Base-by-base conservation (phyloP, 331 rosid species). In the Rosa hybrid region DNA sequence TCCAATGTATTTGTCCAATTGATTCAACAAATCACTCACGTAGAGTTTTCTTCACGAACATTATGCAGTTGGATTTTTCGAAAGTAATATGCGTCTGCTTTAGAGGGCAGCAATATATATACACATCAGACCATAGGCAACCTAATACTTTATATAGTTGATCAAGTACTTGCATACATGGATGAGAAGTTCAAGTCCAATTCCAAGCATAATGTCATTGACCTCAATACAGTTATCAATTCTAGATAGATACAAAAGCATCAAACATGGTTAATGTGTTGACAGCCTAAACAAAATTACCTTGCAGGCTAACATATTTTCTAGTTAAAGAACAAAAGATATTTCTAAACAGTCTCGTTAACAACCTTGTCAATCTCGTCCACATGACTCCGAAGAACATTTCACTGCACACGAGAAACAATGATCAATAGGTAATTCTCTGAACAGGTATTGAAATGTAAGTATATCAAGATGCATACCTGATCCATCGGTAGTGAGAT, bases 401-500 rank as follows among this genome's bases (percentile, higher is more conserved):
- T 90, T 98, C 98, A 96, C 98, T 96, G 90, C 94, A 89, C 48
- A 85, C 77, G 44, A 65, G 70, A 41, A 23, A 4, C 7, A 62
- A 72, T 51, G 13, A 12, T 39, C 56, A 51, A 38, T 72, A 48
- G 74, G 85, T 59, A 72, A 27, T 8, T 51, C n/a, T 34, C 54
- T 16, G 12, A 63, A 8, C 48, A 9, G n/a, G 21, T 71, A 78
- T 8, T 11, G 72, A 21, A 34, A 41, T 57, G 39, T 42, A 63
- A 25, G 72, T 68, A 57, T 17, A 68, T 57, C 44, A 41, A 16
- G 67, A 53, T 34, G 68, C 75, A 27, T 80, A 95, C 99, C 97
- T 96, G 98, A 77, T 96, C 99, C 93, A 89, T 86, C 81, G 86
- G 75, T 86, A 96, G 86, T 10, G 98, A 85, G 88, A 96, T 93